Percentiles rank a stretch among this genome's conserved stretches.
phyloP scores from a whole-genome alignment of 768 basidiomycete genomes.

The Gloeostereum incarnatum region DNA sequence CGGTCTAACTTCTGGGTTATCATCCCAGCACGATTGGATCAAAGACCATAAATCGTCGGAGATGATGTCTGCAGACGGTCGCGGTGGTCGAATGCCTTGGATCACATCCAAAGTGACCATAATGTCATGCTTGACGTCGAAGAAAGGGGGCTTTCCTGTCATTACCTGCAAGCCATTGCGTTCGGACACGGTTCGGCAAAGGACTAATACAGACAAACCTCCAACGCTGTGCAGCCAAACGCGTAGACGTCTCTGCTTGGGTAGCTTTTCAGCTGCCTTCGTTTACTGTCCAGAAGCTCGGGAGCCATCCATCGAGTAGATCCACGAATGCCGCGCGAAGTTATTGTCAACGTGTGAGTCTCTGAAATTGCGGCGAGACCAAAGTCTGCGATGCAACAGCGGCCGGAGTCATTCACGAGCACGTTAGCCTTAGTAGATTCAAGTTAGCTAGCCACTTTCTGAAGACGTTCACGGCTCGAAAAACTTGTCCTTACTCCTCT shows the following conservation, averaged over 20 bases:
- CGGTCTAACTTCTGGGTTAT: no score
- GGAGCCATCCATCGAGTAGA: slow-evolving; percentile 11
- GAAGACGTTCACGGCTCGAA: not conserved
- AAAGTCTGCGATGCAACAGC: slow-evolving; percentile 11
- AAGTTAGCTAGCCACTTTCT: not conserved
- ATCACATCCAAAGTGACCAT: slow-evolving; percentile 1
- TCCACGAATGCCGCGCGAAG: slow-evolving; percentile 7
- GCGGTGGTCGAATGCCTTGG: not conserved
- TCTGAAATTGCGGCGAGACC: slow-evolving; percentile 9
- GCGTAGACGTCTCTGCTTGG: slow-evolving; percentile 10
- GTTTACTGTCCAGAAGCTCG: slow-evolving; percentile 3
- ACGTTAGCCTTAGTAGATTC: slow-evolving; percentile 10
- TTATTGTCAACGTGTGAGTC: slow-evolving; percentile 1
- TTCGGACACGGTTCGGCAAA: not conserved
- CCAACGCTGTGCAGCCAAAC: slow-evolving; percentile 10
- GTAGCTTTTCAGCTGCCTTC: slow-evolving; percentile 1
- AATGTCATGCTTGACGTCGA: slow-evolving; percentile 1
- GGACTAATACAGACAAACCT: slow-evolving; percentile 2
- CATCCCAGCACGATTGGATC: no score
- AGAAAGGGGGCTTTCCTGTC: slow-evolving; percentile 4
- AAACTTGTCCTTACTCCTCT: slow-evolving; percentile 16
- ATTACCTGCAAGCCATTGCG: not conserved
- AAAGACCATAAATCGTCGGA: no score
- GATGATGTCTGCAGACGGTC: no score
- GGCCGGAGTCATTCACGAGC: slow-evolving; percentile 8